Evolutionary conservation across 257 asterid species (phyloP).

Genomic region (Solanum chaucha): DNA sequence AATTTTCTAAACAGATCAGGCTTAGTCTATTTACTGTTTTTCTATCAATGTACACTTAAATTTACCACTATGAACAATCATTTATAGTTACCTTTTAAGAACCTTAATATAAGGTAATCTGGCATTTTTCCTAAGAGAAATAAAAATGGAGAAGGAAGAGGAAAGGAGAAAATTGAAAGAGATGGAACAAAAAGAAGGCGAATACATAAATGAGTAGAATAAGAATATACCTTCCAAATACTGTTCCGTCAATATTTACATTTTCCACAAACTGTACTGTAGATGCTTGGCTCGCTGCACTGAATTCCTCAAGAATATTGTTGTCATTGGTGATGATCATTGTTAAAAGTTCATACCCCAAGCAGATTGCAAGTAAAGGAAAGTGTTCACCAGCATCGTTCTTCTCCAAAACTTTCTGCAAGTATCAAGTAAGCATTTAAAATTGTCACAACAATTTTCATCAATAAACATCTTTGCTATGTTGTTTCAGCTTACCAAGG

Average conservation of each 20-base stretch:
- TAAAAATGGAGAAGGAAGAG: neutral
- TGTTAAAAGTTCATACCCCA: slow-evolving; percentile 83
- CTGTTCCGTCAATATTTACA: slow-evolving; percentile 42
- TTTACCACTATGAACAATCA: neutral
- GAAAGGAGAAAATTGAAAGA: neutral
- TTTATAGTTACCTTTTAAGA: neutral
- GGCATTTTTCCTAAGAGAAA: neutral
- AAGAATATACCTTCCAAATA: slow-evolving; percentile 58
- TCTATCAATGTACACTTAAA: neutral
- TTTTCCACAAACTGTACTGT: slow-evolving; percentile 48
- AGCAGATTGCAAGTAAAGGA: slow-evolving; percentile 87
- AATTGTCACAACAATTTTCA: neutral
- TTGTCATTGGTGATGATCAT: slow-evolving; percentile 81
- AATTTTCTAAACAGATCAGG: neutral
- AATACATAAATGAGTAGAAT: neutral
- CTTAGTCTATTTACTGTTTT: neutral
- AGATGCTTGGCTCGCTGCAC: slow-evolving; percentile 68
- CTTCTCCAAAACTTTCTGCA: slow-evolving; percentile 62
- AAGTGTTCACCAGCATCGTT: slow-evolving; percentile 78
- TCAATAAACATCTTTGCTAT: neutral
- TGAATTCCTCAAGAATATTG: slow-evolving; percentile 59
- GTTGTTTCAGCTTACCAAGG: neutral
- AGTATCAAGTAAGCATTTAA: neutral
- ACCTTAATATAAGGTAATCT: neutral
- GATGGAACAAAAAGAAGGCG: neutral